A percentile compares a stretch with the other conserved stretches of the same genome.
phyloP scores from a whole-genome alignment of 495 filamentous ascomycete genomes.

The Friedmanniomyces simplex region DNA sequence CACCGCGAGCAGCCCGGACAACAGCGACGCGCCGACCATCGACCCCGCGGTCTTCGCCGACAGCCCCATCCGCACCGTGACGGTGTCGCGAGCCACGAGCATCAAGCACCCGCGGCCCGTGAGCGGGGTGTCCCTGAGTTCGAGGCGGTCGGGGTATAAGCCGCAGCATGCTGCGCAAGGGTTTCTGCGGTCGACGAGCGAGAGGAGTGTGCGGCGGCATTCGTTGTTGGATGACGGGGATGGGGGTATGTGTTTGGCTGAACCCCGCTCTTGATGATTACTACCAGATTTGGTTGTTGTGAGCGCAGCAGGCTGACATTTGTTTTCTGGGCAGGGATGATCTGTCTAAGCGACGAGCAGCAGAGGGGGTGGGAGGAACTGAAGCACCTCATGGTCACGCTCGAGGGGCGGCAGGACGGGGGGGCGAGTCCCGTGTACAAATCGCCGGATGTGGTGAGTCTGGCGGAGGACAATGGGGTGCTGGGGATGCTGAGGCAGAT shows the following conservation, averaged over 20 bases:
- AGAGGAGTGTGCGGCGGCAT: not conserved
- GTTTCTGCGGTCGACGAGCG: constrained; percentile 7
- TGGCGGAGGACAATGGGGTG: not conserved
- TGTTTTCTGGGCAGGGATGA: not conserved
- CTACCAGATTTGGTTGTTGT: too few species aligned
- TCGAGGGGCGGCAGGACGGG: not conserved
- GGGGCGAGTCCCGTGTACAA: not conserved
- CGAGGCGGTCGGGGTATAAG: not conserved
- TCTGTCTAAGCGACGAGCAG: constrained; percentile 10
- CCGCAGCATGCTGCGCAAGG: constrained; percentile 7
- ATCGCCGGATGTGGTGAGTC: not conserved
- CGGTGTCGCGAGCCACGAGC: not conserved
- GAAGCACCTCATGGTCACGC: constrained; percentile 3
- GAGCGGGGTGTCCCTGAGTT: not conserved
- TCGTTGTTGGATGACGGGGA: constrained; percentile 9
- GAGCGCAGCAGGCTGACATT: not conserved
- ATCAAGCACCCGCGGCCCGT: constrained; percentile 13
- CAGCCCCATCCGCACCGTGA: not conserved
- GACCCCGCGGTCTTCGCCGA: not conserved
- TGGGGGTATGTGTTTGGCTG: not conserved
- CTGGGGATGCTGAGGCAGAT: constrained; percentile 1
- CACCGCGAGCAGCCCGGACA: not conserved
- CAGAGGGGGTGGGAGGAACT: constrained; percentile 13
- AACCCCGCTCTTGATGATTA: too few species aligned
- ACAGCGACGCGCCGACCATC: not conserved